Base-by-base conservation (phyloP, 192 early-diverging fungal genomes). In the Kappamyces sp. region DNA sequence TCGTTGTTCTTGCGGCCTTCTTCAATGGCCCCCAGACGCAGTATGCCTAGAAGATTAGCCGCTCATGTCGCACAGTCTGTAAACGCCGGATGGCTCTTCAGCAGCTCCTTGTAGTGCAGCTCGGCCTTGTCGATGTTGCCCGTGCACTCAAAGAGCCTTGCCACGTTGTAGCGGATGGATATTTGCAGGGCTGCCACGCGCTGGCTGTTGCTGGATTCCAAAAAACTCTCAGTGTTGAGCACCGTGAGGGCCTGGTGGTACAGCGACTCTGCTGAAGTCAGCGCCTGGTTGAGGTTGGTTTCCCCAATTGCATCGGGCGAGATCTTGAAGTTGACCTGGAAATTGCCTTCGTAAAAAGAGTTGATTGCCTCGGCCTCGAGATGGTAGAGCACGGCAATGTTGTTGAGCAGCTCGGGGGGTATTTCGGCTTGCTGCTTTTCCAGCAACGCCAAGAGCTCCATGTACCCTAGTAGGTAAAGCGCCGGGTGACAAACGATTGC, bases 361-460 rank as follows among this genome's bases (percentile, higher is more conserved):
- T 30, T 12, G 34, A 82, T 32, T 68, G 64, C 14, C 59, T 80
- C 68, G 52, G 70, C 77, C 6, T 79, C 70, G 39, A 80, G 55
- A 37, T 91, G 88, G 45, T 81, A 78, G 57, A 92, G 75, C 1
- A 78, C 88, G n/a, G 80, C 91, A 43, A 96, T 75, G 65, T 96
- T 93, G 62, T 90, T 96, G 67, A 87, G 73, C n/a, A 96, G 68
- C 61, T 90, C 88, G 0, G 84, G 64, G 48, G 76, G 54, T 11
- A 71, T 47, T 1, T 57, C 49, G 2, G 57, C 33, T 1, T 57
- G 53, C 5, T 42, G 2, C 5, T 36, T 39, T 35, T 72, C 60
- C 49, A 73, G 58, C 0, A 63, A 22, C 14, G 66, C 38, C 31
- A 66, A 33, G 12, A 68, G 66, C 49, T 69, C 58, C 34, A 65